These are phyloP conservation scores for Neurospora crassa DNA, from an alignment of 2,329 filamentous ascomycete species.

Conservation along the genomic window DNA sequence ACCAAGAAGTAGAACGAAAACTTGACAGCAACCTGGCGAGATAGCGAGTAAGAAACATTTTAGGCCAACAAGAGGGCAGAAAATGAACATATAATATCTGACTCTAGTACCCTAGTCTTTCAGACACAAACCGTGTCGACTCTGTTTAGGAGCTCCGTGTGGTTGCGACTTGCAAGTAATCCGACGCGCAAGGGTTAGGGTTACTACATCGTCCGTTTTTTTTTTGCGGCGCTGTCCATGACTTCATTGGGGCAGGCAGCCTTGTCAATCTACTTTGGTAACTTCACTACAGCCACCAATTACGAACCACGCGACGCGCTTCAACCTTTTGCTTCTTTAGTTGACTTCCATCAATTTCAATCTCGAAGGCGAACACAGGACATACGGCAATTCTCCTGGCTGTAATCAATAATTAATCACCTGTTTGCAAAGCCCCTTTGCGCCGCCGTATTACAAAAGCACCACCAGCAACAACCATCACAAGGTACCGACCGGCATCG, in stretches of 20 bases:
- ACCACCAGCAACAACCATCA: background rate
- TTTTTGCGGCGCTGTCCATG: background rate
- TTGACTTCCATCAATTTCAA: background rate
- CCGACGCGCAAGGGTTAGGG: background rate
- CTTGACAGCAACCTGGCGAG: background rate
- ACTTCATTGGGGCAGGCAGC: background rate
- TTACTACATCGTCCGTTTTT: background rate
- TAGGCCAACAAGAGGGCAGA: background rate
- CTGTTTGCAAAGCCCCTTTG: background rate
- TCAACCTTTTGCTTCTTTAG: background rate
- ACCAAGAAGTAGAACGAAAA: background rate
- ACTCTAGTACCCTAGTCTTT: background rate
- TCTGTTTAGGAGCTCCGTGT: background rate
- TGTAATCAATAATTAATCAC: background rate
- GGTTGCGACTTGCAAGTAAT: background rate
- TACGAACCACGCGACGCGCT: background rate
- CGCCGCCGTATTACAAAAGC: background rate
- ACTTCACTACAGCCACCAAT: background rate
- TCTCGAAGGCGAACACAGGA: background rate
- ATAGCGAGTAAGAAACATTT: background rate
- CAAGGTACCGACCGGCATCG: background rate
- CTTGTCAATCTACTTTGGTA: background rate
- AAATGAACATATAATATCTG: background rate
- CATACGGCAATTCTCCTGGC: background rate
- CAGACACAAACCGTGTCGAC: background rate